A percentile compares a stretch with the other conserved stretches of the same genome.
These are phyloP conservation scores for Pseudoneurospora amorphoporcata DNA, from an alignment of 495 filamentous ascomycete species.

Conservation along the genomic window DNA sequence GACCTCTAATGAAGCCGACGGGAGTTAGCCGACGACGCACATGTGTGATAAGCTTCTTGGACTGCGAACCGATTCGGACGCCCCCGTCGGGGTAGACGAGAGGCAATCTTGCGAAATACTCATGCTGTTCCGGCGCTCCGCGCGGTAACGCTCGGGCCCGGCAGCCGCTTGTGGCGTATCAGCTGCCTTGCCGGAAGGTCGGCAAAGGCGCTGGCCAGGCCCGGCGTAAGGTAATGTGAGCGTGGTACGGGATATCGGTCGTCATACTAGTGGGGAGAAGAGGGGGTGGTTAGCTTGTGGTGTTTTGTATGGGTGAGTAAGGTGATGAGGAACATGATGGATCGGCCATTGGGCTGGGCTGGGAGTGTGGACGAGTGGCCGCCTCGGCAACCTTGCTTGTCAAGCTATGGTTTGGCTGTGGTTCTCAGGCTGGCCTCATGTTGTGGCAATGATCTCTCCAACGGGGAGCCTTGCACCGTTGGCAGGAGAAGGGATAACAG, in stretches of 20 bases:
- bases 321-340: background rate
- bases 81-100: background rate
- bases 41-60: background rate
- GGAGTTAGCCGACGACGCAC: background rate
- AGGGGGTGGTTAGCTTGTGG: background rate
- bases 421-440: background rate
- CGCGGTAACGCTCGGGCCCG: background rate
- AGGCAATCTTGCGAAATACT: background rate
- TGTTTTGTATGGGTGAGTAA: background rate
- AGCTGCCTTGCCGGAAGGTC: background rate
- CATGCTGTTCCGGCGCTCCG: background rate
- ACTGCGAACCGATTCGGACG: background rate
- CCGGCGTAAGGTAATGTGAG: background rate
- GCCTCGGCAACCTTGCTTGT: background rate
- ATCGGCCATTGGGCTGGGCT: background rate
- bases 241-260: background rate
- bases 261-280: background rate
- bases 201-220: background rate
- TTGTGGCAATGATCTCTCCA: background rate
- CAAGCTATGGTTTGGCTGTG: background rate
- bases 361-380: background rate
- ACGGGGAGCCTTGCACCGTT: background rate
- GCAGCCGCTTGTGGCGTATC: background rate
- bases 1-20: background rate
- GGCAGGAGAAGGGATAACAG: background rate